These are phyloP conservation scores for Teunomyces tritomae DNA, from an alignment of 805 yeast genomes.

Conservation along the genomic window DNA sequence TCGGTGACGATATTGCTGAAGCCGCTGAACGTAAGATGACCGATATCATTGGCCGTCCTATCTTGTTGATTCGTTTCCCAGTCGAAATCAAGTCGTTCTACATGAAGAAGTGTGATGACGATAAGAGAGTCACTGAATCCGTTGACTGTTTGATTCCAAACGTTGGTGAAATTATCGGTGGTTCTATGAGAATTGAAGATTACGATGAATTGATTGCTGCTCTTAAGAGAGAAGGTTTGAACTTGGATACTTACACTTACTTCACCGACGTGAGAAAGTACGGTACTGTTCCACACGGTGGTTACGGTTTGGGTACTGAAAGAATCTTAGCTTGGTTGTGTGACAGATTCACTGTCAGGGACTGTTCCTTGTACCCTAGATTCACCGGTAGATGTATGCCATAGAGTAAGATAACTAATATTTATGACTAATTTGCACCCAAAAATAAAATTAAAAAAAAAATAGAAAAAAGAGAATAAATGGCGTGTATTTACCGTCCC, in stretches of 20 bases:
- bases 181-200: conserved; percentile 93
- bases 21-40: conserved; percentile 99
- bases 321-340: conserved; percentile 98
- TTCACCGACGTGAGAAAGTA: conserved; percentile 92
- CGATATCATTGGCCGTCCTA: conserved; percentile 89
- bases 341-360: conserved; percentile 96
- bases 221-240: conserved; percentile 88
- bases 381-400: conserved; percentile 98
- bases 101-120: conserved; percentile 91
- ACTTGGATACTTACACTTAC: conserved; percentile 88
- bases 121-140: conserved; percentile 93
- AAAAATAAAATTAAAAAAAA: neutral
- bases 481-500: conserved; percentile 5
- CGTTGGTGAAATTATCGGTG: conserved; percentile 98
- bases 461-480: neutral
- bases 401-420: conserved; percentile 25
- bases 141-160: conserved; percentile 99
- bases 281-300: conserved; percentile 99
- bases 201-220: conserved; percentile 84
- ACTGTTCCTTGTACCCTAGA: conserved; percentile 96
- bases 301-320: conserved; percentile 98
- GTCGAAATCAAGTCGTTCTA: conserved; percentile 96
- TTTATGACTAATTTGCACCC: conserved; percentile 1
- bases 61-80: conserved; percentile 91
- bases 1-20: conserved; percentile 99